Evolutionary conservation across 768 basidiomycete genomes (phyloP), one percentile per base, ranked within the genome.

Genomic region (Naganishia vaughanmartiniae): DNA sequence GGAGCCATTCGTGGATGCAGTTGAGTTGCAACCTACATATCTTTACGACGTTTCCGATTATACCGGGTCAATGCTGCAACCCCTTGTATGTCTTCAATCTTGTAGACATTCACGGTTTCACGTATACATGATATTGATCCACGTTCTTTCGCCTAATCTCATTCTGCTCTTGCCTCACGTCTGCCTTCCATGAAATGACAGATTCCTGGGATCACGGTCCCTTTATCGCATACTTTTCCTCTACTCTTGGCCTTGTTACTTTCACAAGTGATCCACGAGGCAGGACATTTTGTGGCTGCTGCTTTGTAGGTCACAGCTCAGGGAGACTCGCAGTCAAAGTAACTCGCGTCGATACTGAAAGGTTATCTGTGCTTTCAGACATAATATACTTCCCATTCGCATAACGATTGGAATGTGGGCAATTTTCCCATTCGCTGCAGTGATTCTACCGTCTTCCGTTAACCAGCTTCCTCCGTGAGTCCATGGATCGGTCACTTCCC

Each of bases 181-280:
- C 26, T 39, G 19, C 14, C 21, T 6, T 51, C n/a, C 12, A n/a
- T 51, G 48, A 51, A 51, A n/a, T 12, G 2, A 26, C 36, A 72
- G 71, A 72, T 72, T 26, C 71, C 71, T 30, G 71, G 71, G 19
- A 34, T 67, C 56, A 72, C 71, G 19, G 53, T 68, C 7, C 71
- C 71, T 2, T 31, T 72, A 0, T 67, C 71, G 12, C 71, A 72
- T 31, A 30, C 67, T 46, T 24, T 68, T 15, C 66, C 71, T 24
- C n/a, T 72, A 21, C 34, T 72, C 4, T n/a, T 65, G 33, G 55
- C 66, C 19, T 45, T 72, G 34, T 39, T 72, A 24, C 24, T 54
- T 17, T 46, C 33, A 26, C 71, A 72, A 55, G 53, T 72, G n/a
- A 54, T 67, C 10, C 71, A 72, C 31, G 71, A 72, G 31, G 28